Evolutionary conservation across 106 monocot species (phyloP), one percentile per base, ranked within the genome.

Genomic region (Dioscorea dumetorum): DNA sequence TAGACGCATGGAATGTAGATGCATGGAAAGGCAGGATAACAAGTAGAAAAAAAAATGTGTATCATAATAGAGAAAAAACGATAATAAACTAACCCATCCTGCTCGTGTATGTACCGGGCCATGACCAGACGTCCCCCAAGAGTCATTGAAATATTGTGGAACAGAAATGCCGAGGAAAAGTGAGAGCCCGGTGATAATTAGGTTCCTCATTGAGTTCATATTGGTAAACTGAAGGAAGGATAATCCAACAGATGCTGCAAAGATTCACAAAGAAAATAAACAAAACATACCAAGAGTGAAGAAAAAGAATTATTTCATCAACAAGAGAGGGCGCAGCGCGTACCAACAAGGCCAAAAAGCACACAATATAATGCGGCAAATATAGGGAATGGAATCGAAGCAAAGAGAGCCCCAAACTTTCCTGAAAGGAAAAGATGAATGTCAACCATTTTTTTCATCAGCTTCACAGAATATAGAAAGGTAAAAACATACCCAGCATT

Each of bases 161-260:
- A 94, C 68, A 11, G 94, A 94, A 64, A 94, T 82, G 6, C 94
- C 94, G 64, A 94, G 87, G 76, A 90, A 94, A 15, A 94, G 74
- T 14, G 94, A 94, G 12, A 94, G 78, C 1, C 90, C 90, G 48
- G 70, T 75, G 33, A 90, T 87, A 53, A 83, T 81, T 41, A 90
- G 84, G 60, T 90, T 90, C 58, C 90, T 78, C 79, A 90, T 85
- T 0, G 90, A 94, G 68, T 94, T 94, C 87, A 90, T 90, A 48
- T 94, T 94, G 32, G 88, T 83, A 63, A 94, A 91, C 61, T 94
- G 94, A 58, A 94, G 73, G 69, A 94, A 94, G 1, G 90, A 90
- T 31, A 94, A 65, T 20, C 90, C 94, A 17, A 90, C 79, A 35
- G 94, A 83, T 64, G 87, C 90, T 94, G 80, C 70, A 78, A 5